Base-by-base conservation (phyloP, 805 yeast genomes). In the Maudiozyma serrabonitensis region DNA sequence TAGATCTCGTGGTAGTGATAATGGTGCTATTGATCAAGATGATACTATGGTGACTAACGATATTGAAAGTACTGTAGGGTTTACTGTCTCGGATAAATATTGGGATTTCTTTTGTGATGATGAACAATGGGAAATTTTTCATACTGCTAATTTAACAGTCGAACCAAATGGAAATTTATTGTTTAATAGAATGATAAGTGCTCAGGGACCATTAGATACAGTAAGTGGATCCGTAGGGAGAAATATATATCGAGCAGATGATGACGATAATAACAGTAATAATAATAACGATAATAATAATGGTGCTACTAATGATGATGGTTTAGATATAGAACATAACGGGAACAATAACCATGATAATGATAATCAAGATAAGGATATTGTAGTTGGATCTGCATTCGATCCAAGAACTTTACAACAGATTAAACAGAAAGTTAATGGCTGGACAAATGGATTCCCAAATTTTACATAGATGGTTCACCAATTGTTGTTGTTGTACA, bases 61-160 rank as follows among this genome's bases (percentile, higher is more conserved):
- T 11, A 28, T 28, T 8, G 32, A 28, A 28, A 11, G 12, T 28
- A 28, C 9, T 28, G 32, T 28, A 18, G 32, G 32, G 12, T 18
- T 37, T 18, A 13, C 15, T 7, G 41, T 38, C 21, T 34, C 46
- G 13, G 54, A 55, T 43, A 56, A 54, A 16, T 64, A 57, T 45
- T 64, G 68, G 68, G 66, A 62, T 41, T 56, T 53, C 39, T 64
- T 62, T 41, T 61, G 62, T 44, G 67, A 61, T 37, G 66, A 63
- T 45, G 67, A 61, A 9, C 61, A 59, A 45, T 63, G 66, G 64
- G 56, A 57, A 41, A 50, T 59, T 1, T 64, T 64, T 46, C 57
- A 58, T 39, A 50, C 53, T 47, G 53, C 28, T 54, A 57, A 41
- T 46, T 56, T 50, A 13, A 35, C 42, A 3, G 38, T 52, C 31